Evolutionary conservation across 768 basidiomycete species (phyloP).

Genomic region (Mycena kentingensis): DNA sequence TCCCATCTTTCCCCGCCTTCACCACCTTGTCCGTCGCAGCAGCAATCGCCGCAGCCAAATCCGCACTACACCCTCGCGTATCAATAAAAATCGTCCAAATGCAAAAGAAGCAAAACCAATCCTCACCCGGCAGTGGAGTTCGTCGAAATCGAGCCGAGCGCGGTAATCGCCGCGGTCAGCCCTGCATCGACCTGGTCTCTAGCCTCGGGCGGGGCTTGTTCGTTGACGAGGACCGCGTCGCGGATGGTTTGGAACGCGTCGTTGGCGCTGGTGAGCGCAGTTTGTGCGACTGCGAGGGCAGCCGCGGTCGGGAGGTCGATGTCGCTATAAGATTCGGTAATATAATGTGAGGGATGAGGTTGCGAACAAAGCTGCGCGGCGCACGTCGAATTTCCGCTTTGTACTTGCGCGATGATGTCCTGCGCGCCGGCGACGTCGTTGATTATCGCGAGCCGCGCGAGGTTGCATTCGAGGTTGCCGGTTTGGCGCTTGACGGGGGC

Average conservation of each 20-base stretch:
- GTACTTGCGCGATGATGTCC: constrained; percentile 3
- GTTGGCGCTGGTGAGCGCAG: not conserved
- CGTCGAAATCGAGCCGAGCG: no score
- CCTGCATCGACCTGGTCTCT: not conserved
- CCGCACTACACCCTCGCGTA: constrained; percentile 25
- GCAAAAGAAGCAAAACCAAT: no score
- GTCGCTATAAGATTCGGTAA: no score
- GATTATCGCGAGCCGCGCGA: constrained; percentile 17
- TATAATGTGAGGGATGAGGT: no score
- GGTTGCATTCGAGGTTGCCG: constrained; percentile 19
- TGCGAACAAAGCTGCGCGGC: no score
- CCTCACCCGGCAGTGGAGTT: no score
- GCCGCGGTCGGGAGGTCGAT: not conserved
- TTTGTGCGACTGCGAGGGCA: not conserved
- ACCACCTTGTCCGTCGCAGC: constrained; percentile 23
- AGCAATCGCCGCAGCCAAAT: constrained; percentile 23
- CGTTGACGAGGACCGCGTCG: not conserved
- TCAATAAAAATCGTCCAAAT: no score
- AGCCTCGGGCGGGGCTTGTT: not conserved
- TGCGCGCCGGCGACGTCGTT: not conserved
- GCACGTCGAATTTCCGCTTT: constrained; percentile 9
- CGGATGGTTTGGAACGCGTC: not conserved
- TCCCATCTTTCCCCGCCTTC: constrained; percentile 27
- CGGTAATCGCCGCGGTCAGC: not conserved
- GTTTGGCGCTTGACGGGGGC: no score